These are phyloP conservation scores for Pezicula radicicola DNA, from an alignment of 2,329 filamentous ascomycete species.

Conservation along the genomic window DNA sequence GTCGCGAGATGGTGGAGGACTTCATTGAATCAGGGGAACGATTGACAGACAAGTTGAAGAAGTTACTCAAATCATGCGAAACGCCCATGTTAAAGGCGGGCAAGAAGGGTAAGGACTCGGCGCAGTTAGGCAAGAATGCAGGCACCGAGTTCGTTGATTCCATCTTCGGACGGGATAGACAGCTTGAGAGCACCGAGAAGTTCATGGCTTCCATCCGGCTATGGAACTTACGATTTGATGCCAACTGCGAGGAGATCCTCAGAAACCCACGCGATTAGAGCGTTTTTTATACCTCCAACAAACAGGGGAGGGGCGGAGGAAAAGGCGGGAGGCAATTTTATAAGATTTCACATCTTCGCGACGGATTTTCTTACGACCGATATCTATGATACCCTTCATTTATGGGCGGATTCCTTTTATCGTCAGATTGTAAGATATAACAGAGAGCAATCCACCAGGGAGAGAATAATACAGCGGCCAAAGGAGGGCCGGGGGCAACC, in stretches of 20 bases:
- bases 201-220: constrained; percentile 83
- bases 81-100: constrained; percentile 88
- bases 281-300: not conserved
- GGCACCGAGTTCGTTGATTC: constrained; percentile 92
- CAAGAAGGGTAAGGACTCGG: constrained; percentile 48
- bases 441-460: not conserved
- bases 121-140: constrained; percentile 81
- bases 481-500: constrained; percentile 1
- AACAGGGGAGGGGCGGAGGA: constrained; percentile 1
- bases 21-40: constrained; percentile 88
- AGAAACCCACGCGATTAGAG: constrained; percentile 37
- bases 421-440: not conserved
- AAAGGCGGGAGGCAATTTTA: no score
- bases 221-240: constrained; percentile 89
- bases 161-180: constrained; percentile 84
- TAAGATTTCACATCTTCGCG: not conserved
- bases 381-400: constrained; percentile 1
- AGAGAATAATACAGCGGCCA: not conserved
- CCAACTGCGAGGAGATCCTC: constrained; percentile 88
- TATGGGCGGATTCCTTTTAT: not conserved
- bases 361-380: not conserved
- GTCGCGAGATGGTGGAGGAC: constrained; percentile 78
- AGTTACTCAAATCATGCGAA: constrained; percentile 87
- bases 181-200: constrained; percentile 83
- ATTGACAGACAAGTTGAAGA: constrained; percentile 79